Evolutionary conservation across 345 rosid species (phyloP).

Genomic region (Euclidium syriacum): DNA sequence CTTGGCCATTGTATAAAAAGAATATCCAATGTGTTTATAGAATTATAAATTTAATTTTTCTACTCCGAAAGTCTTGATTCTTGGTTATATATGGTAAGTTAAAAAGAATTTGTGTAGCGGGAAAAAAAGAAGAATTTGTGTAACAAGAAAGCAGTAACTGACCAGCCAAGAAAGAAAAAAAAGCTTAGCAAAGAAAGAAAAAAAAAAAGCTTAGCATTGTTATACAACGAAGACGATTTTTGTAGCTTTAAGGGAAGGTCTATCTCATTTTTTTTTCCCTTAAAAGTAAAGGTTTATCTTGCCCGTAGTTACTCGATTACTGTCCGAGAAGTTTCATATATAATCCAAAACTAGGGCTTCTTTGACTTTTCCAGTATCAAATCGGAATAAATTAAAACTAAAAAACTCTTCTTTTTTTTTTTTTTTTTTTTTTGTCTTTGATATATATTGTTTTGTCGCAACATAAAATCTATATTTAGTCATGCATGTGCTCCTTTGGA

Average conservation of each 20-base stretch:
- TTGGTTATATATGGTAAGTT: background rate
- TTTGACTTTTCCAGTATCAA: slow-evolving; percentile 10
- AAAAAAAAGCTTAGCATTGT: background rate
- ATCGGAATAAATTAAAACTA: background rate
- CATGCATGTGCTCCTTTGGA: background rate
- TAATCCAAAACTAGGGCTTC: background rate
- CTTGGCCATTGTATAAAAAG: background rate
- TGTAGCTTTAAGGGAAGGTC: slow-evolving; percentile 23
- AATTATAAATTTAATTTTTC: too few species aligned
- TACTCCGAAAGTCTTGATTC: background rate
- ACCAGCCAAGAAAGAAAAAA: background rate
- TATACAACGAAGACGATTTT: background rate
- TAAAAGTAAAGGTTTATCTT: slow-evolving; percentile 9
- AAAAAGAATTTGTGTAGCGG: background rate
- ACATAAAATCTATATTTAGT: background rate
- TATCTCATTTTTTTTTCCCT: slow-evolving; percentile 1
- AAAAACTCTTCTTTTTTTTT: too few species aligned
- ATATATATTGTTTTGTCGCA: too few species aligned
- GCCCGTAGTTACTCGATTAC: slow-evolving; percentile 14
- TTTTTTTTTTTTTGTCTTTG: too few species aligned
- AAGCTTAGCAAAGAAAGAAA: background rate
- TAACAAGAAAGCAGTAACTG: background rate
- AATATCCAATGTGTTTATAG: background rate
- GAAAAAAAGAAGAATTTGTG: background rate
- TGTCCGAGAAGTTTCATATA: background rate